Conservation (phyloP, 257 asterid genomes). For the Ajuga chamaepitys region DNA sequence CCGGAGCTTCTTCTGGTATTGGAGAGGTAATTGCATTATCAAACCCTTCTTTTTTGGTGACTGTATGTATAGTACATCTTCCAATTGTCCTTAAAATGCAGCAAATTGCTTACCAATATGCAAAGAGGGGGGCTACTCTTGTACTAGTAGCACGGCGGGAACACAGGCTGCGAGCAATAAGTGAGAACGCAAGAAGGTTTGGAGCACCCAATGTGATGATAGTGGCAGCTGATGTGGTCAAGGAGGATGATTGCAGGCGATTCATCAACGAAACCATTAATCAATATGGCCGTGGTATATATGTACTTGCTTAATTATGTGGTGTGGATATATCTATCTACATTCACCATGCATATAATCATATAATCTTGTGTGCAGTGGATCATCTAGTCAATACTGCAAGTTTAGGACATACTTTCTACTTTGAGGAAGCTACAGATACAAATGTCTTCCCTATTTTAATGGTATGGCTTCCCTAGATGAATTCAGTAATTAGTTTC, state of each 20-base stretch:
- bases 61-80: no score
- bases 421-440: constrained; percentile 84
- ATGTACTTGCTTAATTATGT: no score
- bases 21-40: constrained; percentile 53
- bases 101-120: constrained; percentile 90
- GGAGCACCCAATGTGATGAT: constrained; percentile 62
- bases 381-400: constrained; percentile 89
- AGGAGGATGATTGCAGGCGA: constrained; percentile 74
- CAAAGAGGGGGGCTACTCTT: constrained; percentile 68
- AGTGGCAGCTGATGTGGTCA: constrained; percentile 89
- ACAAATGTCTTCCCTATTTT: constrained; percentile 64
- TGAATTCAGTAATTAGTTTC: background rate
- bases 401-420: constrained; percentile 82
- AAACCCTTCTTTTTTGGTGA: no score
- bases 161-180: constrained; percentile 54
- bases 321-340: no score
- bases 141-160: constrained; percentile 80
- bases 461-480: constrained; percentile 37
- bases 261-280: constrained; percentile 58
- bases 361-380: constrained; percentile 34
- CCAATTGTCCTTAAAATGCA: constrained; percentile 15
- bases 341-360: no score
- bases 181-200: constrained; percentile 55
- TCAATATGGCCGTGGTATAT: constrained; percentile 53
- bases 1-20: constrained; percentile 89